Conservation (phyloP, 768 basidiomycete genomes). For the Punctularia strigosozonata region DNA sequence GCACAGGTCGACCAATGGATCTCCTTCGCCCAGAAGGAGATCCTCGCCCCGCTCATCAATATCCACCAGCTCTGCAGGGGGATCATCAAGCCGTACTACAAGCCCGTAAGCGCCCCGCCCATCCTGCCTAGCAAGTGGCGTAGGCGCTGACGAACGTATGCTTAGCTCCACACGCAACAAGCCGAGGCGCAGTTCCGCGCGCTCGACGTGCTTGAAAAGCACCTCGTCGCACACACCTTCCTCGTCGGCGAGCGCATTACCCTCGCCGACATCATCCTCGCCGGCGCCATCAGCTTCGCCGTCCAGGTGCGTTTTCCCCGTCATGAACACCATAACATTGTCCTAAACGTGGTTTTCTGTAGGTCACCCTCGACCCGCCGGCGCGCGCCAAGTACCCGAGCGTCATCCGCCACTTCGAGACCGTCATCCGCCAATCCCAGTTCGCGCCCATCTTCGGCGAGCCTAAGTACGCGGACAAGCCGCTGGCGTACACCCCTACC, state of each 20-base stretch:
- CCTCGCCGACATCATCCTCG: slow-evolving; percentile 73
- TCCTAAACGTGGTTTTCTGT: no score
- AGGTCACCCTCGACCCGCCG: slow-evolving; percentile 55
- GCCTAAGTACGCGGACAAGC: slow-evolving; percentile 55
- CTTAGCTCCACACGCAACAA: slow-evolving; percentile 45
- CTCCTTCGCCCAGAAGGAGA: slow-evolving; percentile 60
- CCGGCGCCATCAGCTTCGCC: slow-evolving; percentile 30
- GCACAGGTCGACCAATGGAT: slow-evolving; percentile 83
- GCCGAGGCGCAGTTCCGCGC: slow-evolving; percentile 42
- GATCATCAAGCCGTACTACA: slow-evolving; percentile 58
- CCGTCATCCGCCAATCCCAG: slow-evolving; percentile 74
- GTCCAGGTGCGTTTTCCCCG: no score
- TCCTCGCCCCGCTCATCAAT: slow-evolving; percentile 26
- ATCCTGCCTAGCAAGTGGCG: background rate
- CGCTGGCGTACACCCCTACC: slow-evolving; percentile 55
- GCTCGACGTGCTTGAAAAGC: slow-evolving; percentile 57
- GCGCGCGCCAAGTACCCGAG: slow-evolving; percentile 61
- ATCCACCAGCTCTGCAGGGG: slow-evolving; percentile 34
- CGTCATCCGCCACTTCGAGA: slow-evolving; percentile 77
- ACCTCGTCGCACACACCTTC: slow-evolving; percentile 75
- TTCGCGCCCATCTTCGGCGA: slow-evolving; percentile 57
- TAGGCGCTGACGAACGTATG: background rate
- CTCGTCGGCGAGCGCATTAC: slow-evolving; percentile 92
- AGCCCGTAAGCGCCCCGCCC: slow-evolving; percentile 44
- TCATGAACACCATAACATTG: no score